Conservation (phyloP, 2,329 filamentous ascomycete genomes). For the Monosporascus ibericus region DNA sequence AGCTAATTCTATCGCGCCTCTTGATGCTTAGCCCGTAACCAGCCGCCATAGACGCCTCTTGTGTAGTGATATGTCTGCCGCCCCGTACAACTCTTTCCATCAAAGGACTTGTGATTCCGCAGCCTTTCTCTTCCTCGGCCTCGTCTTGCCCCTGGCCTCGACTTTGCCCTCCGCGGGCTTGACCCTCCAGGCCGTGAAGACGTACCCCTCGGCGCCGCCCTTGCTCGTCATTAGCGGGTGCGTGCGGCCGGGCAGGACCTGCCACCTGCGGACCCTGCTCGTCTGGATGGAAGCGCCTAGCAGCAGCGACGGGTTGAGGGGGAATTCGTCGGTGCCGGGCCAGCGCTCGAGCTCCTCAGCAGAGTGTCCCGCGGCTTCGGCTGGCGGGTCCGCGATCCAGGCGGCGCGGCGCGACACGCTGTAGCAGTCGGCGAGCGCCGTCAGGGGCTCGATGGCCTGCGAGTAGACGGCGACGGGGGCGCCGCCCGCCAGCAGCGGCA, state of each 20-base stretch:
- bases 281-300: conserved; percentile 77
- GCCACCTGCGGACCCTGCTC: conserved; percentile 72
- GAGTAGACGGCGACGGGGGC: conserved; percentile 83
- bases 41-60: too few relatives aligned
- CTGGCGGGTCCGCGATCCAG: conserved; percentile 54
- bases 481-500: conserved; percentile 78
- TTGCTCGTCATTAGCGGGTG: conserved; percentile 89
- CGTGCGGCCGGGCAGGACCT: conserved; percentile 85
- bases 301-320: conserved; percentile 78
- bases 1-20: too few relatives aligned
- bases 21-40: too few relatives aligned
- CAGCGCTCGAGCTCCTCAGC: conserved; percentile 47
- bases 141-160: conserved; percentile 74
- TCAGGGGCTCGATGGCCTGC: conserved; percentile 72
- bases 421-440: conserved; percentile 75
- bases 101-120: conserved; percentile 2
- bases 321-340: conserved; percentile 67
- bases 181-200: conserved; percentile 79
- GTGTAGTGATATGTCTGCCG: not conserved
- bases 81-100: not conserved
- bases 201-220: conserved; percentile 83
- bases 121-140: conserved; percentile 58
- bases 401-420: conserved; percentile 73
- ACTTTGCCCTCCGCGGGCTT: conserved; percentile 74
- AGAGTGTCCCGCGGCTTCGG: conserved; percentile 37